Conservation (phyloP, 2,329 filamentous ascomycete genomes). For the Sporothrix phasma region DNA sequence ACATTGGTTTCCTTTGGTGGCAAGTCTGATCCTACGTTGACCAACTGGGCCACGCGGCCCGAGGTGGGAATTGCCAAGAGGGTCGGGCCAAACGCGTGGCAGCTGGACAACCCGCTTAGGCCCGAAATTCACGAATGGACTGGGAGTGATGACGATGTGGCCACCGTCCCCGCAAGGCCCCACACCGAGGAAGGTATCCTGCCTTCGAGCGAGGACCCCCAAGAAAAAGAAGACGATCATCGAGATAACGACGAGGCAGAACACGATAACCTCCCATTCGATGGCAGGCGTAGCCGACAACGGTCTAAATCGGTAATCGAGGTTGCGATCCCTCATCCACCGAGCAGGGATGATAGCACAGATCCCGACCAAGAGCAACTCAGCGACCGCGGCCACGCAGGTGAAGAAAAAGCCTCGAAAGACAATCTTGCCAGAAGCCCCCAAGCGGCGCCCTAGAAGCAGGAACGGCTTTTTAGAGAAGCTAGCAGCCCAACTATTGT, state of each 20-base stretch:
- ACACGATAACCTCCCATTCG: background rate
- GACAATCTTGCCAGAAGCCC: background rate
- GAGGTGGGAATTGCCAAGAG: slow-evolving; percentile 31
- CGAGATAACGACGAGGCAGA: background rate
- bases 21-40: slow-evolving; percentile 30
- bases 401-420: background rate
- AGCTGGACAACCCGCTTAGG: slow-evolving; percentile 21
- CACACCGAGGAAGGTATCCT: background rate
- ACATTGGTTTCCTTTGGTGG: slow-evolving; percentile 31
- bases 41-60: slow-evolving; percentile 30
- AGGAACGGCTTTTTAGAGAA: background rate
- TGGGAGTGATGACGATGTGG: background rate
- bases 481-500: background rate
- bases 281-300: slow-evolving; percentile 5
- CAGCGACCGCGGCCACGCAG: background rate
- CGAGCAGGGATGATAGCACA: background rate
- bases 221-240: background rate
- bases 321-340: slow-evolving; percentile 10
- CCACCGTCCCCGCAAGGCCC: background rate
- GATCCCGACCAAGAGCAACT: background rate
- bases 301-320: slow-evolving; percentile 17
- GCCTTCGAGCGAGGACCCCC: background rate
- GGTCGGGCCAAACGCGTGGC: slow-evolving; percentile 17
- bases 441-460: background rate
- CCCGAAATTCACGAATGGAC: slow-evolving; percentile 19